These are phyloP conservation scores for Parsonsia alboflavescens DNA, from an alignment of 257 asterid species.

Conservation along the genomic window DNA sequence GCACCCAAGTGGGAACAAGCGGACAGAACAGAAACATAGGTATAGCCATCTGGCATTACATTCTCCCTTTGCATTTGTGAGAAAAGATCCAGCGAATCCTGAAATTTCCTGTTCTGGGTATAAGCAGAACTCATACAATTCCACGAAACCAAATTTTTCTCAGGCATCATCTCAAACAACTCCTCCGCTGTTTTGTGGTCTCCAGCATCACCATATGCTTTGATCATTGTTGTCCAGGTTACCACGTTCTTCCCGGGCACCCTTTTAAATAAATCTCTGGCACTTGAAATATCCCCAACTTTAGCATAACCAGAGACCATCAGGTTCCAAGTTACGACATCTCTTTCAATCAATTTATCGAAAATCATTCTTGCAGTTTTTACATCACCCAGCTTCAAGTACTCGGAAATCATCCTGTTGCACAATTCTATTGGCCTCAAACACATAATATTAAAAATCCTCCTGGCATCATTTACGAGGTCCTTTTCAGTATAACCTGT, in stretches of 20 bases:
- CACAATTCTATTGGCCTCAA: constrained; percentile 25
- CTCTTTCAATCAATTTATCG: constrained; percentile 36
- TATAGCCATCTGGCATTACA: constrained; percentile 33
- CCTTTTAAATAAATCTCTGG: constrained; percentile 28
- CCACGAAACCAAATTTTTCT: constrained; percentile 47
- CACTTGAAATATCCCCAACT: constrained; percentile 25
- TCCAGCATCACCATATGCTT: constrained; percentile 32
- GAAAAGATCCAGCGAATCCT: constrained; percentile 33
- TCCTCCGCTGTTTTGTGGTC: constrained; percentile 27
- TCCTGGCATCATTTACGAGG: constrained; percentile 27
- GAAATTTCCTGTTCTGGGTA: constrained; percentile 25
- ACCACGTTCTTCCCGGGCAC: constrained; percentile 39
- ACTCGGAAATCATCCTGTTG: constrained; percentile 35
- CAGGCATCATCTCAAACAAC: constrained; percentile 34
- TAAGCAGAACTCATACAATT: constrained; percentile 46
- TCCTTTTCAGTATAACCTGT: constrained; percentile 4
- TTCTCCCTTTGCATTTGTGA: constrained; percentile 28
- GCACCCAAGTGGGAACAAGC: constrained; percentile 41
- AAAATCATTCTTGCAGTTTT: constrained; percentile 27
- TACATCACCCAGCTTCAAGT: constrained; percentile 28
- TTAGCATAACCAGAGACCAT: constrained; percentile 35
- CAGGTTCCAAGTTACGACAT: constrained; percentile 42
- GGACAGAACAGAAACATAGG: constrained; percentile 40
- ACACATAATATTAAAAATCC: constrained; percentile 23
- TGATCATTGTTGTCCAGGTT: constrained; percentile 42